Evolutionary conservation across 2,329 filamentous ascomycete genomes (phyloP).

Genomic region (Chaetomium globosum): DNA sequence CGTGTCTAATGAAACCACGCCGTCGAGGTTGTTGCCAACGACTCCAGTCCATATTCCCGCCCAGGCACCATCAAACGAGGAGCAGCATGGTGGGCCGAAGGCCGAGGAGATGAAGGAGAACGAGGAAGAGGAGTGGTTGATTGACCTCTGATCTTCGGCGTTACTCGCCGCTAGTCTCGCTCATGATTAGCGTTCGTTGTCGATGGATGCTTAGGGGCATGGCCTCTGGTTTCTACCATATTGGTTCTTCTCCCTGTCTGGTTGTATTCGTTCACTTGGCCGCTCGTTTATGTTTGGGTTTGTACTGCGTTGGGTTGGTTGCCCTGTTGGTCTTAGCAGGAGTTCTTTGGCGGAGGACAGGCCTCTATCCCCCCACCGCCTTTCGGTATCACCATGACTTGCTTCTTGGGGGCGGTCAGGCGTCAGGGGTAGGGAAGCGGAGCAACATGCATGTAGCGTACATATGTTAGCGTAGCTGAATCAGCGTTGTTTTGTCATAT

Average conservation of each 20-base stretch:
- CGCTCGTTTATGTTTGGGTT: neutral
- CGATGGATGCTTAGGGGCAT: too few species aligned
- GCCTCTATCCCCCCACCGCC: neutral
- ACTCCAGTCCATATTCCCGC: neutral
- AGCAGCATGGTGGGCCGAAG: neutral
- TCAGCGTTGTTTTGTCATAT: neutral
- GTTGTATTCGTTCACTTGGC: neutral
- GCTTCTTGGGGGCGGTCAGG: neutral
- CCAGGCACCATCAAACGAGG: neutral
- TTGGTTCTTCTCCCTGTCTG: neutral
- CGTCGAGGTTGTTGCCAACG: neutral
- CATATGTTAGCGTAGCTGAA: neutral
- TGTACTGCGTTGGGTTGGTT: neutral
- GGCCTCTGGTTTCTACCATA: neutral
- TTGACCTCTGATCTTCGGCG: conserved; percentile 9
- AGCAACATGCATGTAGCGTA: neutral
- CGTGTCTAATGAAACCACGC: neutral
- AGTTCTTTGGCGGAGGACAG: neutral
- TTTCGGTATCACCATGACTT: neutral
- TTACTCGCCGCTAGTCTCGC: neutral
- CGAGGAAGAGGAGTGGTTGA: conserved; percentile 16
- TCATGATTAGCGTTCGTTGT: neutral
- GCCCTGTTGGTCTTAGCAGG: neutral
- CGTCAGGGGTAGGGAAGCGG: neutral
- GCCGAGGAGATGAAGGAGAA: too few species aligned